Evolutionary conservation across 495 filamentous ascomycete species (phyloP), one percentile per base, ranked within the genome.

Genomic region (Penicillium manginii): DNA sequence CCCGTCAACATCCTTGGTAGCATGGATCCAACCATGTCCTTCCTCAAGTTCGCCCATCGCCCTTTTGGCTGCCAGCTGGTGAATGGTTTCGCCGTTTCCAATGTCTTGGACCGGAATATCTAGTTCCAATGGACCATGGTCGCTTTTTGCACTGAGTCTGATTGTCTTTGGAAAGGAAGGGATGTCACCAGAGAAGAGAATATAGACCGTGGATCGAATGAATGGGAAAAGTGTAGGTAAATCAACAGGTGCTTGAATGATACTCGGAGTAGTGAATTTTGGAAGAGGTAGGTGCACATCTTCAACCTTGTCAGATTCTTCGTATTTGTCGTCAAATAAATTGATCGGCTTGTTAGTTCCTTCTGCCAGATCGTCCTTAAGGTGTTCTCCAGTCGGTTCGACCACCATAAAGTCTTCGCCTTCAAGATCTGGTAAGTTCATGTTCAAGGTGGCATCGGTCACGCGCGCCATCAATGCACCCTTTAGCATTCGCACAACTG

Each of bases 401-500:
- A 40, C 14, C 11, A 49, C n/a, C 18, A 37, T 46, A 7, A 49
- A 56, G 17, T 37, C 29, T 40, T 56, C 58, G 23, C 40, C 58
- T 17, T 23, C 12, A 15, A 32, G 19, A 14, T 33, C 35, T 7
- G 50, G 33, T 17, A 52, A 48, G 10, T 61, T 40, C n/a, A 61
- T 22, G 26, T 61, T 48, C 29, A 61, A 17, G 8, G 22, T 61
- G 32, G 29, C 26, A 45, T 62, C 29, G 10, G 43, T 23, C 5
- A 62, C 45, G 18, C 52, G 55, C 2, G 50, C 37, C 47, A 53
- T 58, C 26, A 62, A 35, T 19, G 60, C 55, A 23, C 60, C 60
- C 46, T 62, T 62, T 12, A 62, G 22, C 60, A 62, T 62, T 5
- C 55, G 37, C 15, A 62, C 15, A 2, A 62, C 46, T 14, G 29